These are phyloP conservation scores for Lodderomyces theae DNA, from an alignment of 1,139 yeast species.

Conservation along the genomic window DNA sequence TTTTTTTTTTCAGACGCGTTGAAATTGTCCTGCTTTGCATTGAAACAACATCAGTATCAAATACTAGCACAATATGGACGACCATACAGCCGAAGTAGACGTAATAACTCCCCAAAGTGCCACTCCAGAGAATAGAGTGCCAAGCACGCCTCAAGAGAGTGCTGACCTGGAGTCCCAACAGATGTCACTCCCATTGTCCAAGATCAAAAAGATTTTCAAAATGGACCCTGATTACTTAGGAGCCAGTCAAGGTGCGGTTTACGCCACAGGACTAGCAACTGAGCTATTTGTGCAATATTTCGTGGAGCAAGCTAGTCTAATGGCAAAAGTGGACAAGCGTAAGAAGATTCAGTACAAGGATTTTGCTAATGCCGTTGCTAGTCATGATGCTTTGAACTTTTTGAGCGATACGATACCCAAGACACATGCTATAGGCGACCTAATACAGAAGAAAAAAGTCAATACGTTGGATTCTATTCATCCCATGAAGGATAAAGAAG, in stretches of 20 bases:
- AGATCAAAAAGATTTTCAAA: conserved; percentile 79
- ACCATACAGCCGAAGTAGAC: background rate
- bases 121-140: background rate
- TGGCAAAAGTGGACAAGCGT: conserved; percentile 67
- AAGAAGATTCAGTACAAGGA: conserved; percentile 74
- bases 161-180: conserved; percentile 11
- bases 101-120: background rate
- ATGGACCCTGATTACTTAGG: conserved; percentile 80
- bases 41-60: background rate
- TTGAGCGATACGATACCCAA: conserved; percentile 68
- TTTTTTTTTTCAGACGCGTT: no score
- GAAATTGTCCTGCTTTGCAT: no score
- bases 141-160: background rate
- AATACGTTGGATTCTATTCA: conserved; percentile 21
- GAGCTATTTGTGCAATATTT: conserved; percentile 79
- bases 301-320: conserved; percentile 73
- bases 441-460: conserved; percentile 47
- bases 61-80: background rate
- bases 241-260: conserved; percentile 76
- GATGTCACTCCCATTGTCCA: conserved; percentile 62
- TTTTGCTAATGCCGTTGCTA: conserved; percentile 66
- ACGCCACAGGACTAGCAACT: conserved; percentile 82
- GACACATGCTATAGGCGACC: conserved; percentile 51
- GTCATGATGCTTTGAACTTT: conserved; percentile 67
- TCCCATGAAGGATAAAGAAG: background rate